phyloP scores from a whole-genome alignment of 345 rosid species.

The Combretum micranthum region DNA sequence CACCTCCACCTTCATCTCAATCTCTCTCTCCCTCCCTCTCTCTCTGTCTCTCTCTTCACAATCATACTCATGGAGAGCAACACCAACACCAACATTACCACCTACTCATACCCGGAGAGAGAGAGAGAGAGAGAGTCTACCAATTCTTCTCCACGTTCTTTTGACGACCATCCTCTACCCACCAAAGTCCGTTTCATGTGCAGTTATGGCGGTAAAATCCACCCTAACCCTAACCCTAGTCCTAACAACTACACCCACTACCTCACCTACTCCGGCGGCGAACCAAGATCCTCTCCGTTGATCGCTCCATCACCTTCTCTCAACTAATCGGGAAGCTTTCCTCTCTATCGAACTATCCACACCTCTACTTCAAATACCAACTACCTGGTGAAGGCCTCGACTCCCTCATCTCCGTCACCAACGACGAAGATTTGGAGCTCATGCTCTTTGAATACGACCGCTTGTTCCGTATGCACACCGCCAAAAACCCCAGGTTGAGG shows the following conservation, averaged over 20 bases:
- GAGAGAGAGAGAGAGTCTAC: slow-evolving; percentile 14
- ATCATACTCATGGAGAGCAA: neutral
- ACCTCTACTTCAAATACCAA: slow-evolving; percentile 49
- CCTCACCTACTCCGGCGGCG: slow-evolving; percentile 53
- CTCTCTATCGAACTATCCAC: slow-evolving; percentile 25
- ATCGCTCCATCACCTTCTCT: slow-evolving; percentile 35
- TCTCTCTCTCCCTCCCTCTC: neutral
- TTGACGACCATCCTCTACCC: slow-evolving; percentile 30
- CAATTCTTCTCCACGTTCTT: slow-evolving; percentile 53
- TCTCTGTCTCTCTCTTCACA: neutral
- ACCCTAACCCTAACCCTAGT: slow-evolving; percentile 38
- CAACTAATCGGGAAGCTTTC: slow-evolving; percentile 29
- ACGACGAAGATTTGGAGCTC: slow-evolving; percentile 60
- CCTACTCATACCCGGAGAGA: slow-evolving; percentile 43
- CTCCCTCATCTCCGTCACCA: slow-evolving; percentile 56
- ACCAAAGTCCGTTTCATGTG: slow-evolving; percentile 49
- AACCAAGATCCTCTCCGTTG: slow-evolving; percentile 57
- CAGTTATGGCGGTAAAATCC: slow-evolving; percentile 66
- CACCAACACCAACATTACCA: slow-evolving; percentile 24
- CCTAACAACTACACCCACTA: slow-evolving; percentile 39
- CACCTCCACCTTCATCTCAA: neutral
- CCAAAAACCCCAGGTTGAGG: slow-evolving; percentile 43
- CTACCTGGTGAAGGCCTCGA: slow-evolving; percentile 69
- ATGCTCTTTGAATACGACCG: slow-evolving; percentile 65
- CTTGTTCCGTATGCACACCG: slow-evolving; percentile 21